Conservation (phyloP, 495 filamentous ascomycete genomes). For the Aspergillus asperescens region DNA sequence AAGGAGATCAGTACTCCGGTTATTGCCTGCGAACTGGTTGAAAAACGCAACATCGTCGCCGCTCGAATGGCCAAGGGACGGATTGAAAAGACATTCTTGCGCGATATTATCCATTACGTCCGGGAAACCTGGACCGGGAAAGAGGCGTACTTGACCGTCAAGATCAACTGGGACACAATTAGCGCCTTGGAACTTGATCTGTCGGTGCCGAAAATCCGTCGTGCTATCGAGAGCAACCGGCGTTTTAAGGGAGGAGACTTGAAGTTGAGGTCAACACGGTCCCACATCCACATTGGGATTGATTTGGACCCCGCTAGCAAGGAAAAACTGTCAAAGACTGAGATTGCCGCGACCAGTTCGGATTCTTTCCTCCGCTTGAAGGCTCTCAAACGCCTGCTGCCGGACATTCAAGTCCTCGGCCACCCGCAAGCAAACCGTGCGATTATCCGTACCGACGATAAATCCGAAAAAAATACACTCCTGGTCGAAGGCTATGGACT, state of each 20-base stretch:
- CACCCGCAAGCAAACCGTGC: slow-evolving; percentile 81
- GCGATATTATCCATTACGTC: slow-evolving; percentile 63
- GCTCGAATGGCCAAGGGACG: slow-evolving; percentile 84
- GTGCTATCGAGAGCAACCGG: slow-evolving; percentile 67
- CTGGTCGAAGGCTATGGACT: slow-evolving; percentile 95
- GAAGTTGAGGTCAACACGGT: slow-evolving; percentile 38
- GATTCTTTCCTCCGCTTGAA: slow-evolving; percentile 80
- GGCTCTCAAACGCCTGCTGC: slow-evolving; percentile 74
- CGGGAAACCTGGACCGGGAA: slow-evolving; percentile 77
- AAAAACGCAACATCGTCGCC: slow-evolving; percentile 59
- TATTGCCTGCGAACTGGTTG: slow-evolving; percentile 76
- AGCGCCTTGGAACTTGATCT: slow-evolving; percentile 74
- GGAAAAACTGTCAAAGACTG: slow-evolving; percentile 48
- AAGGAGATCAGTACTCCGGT: slow-evolving; percentile 90
- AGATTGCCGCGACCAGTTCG: slow-evolving; percentile 48
- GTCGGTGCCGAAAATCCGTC: slow-evolving; percentile 58
- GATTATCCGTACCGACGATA: slow-evolving; percentile 76
- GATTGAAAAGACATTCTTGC: slow-evolving; percentile 63
- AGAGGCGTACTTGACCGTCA: slow-evolving; percentile 66
- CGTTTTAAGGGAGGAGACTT: slow-evolving; percentile 67
- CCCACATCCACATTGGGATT: slow-evolving; percentile 53
- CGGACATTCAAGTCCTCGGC: slow-evolving; percentile 73
- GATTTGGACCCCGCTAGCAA: slow-evolving; percentile 53
- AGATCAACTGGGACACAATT: slow-evolving; percentile 72
- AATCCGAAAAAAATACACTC: slow-evolving; percentile 56